phyloP scores from a whole-genome alignment of 257 asterid species.

The Penstemon eatonii region DNA sequence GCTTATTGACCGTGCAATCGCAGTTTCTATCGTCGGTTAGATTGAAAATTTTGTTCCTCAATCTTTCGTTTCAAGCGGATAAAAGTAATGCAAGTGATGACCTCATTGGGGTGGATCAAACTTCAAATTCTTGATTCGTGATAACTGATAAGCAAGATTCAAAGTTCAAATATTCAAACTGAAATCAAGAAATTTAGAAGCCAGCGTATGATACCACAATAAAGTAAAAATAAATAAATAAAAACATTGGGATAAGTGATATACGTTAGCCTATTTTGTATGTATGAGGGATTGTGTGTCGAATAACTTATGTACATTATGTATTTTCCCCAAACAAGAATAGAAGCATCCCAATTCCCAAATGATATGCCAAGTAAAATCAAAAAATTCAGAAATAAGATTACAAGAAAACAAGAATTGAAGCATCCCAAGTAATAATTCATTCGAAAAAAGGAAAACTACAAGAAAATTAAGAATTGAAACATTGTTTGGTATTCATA shows the following conservation, averaged over 20 bases:
- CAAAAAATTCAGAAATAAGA: too few species aligned
- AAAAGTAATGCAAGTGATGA: slow-evolving; percentile 41
- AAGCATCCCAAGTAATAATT: too few species aligned
- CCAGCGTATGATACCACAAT: background rate
- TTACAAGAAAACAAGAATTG: too few species aligned
- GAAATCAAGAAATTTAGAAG: background rate
- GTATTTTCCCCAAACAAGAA: too few species aligned
- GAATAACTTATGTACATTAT: too few species aligned
- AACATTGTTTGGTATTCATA: too few species aligned
- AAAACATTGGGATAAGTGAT: background rate
- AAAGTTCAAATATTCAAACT: background rate
- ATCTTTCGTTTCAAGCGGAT: slow-evolving; percentile 40
- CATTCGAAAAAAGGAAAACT: too few species aligned
- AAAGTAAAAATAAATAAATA: background rate
- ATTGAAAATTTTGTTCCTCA: slow-evolving; percentile 30
- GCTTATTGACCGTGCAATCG: slow-evolving; percentile 48
- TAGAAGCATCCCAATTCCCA: too few species aligned
- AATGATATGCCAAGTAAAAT: too few species aligned
- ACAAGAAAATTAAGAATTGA: too few species aligned
- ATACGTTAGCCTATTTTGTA: too few species aligned
- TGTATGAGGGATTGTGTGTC: too few species aligned
- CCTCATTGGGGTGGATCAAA: slow-evolving; percentile 34
- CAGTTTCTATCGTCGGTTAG: slow-evolving; percentile 36
- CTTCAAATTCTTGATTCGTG: background rate
- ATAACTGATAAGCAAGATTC: background rate